Evolutionary conservation across 1,284 basidiomycete genomes (phyloP).

Genomic region (Nidula niveotomentosa): DNA sequence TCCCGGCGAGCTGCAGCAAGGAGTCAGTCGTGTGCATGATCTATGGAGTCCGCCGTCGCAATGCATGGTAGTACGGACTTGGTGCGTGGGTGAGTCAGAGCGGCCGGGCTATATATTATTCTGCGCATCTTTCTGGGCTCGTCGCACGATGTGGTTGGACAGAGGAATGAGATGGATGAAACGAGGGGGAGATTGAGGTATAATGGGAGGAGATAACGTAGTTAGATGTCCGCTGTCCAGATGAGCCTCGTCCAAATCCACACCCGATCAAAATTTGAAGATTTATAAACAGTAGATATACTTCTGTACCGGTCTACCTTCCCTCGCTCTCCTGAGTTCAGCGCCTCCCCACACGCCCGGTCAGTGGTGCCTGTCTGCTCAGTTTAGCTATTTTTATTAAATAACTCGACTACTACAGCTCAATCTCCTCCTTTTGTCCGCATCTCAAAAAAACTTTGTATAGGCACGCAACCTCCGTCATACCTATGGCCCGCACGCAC

Average conservation of each 20-base stretch:
- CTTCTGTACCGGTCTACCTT: background rate
- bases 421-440: too few species aligned
- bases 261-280: background rate
- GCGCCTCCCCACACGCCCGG: too few species aligned
- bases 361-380: too few species aligned
- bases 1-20: too few species aligned
- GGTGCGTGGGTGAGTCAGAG: too few species aligned
- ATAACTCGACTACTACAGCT: too few species aligned
- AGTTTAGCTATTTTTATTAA: too few species aligned
- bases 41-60: too few species aligned
- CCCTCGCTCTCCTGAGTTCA: background rate
- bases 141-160: background rate
- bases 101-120: too few species aligned
- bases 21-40: too few species aligned
- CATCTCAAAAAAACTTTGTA: background rate
- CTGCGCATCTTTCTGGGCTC: too few species aligned
- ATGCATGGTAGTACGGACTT: too few species aligned
- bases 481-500: conserved; percentile 26
- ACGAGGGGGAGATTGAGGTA: background rate
- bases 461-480: background rate
- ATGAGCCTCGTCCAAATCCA: background rate
- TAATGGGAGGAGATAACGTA: background rate
- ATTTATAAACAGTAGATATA: background rate
- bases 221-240: background rate
- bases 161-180: background rate